A percentile compares a stretch with the other conserved stretches of the same genome.
These are phyloP conservation scores for Claviceps digitariae DNA, from an alignment of 2,329 filamentous ascomycete species.

Conservation along the genomic window DNA sequence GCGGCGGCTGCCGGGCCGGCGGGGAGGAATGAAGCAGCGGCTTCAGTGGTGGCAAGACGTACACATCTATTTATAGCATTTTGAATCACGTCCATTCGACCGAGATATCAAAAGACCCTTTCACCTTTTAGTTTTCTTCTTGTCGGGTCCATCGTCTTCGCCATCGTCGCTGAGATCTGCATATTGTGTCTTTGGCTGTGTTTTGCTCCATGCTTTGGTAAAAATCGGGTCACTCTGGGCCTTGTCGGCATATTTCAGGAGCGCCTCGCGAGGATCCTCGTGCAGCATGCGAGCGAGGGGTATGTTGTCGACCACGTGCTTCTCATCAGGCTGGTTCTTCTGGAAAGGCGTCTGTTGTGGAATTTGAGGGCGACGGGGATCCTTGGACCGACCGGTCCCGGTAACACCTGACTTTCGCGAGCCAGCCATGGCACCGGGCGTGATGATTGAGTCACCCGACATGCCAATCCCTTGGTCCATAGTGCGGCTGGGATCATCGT, in stretches of 20 bases:
- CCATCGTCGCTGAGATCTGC: constrained; percentile 70
- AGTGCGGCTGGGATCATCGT: constrained; percentile 79
- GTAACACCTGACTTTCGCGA: constrained; percentile 55
- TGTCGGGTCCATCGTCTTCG: constrained; percentile 58
- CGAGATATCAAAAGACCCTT: too few species aligned
- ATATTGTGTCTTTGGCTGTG: constrained; percentile 86
- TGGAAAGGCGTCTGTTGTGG: constrained; percentile 80
- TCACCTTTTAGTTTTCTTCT: constrained; percentile 46
- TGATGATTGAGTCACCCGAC: constrained; percentile 69
- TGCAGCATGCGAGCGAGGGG: constrained; percentile 87
- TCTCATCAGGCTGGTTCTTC: constrained; percentile 78
- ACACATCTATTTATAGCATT: not conserved
- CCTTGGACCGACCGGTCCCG: constrained; percentile 59
- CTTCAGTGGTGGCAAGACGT: not conserved
- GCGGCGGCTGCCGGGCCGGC: too few species aligned
- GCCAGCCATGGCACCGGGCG: constrained; percentile 44
- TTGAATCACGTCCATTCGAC: not conserved
- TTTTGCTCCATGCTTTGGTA: constrained; percentile 83
- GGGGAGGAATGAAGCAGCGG: not conserved
- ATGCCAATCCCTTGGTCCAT: constrained; percentile 72
- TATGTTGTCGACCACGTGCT: constrained; percentile 77
- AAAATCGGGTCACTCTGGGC: constrained; percentile 89
- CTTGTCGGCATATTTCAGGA: constrained; percentile 89
- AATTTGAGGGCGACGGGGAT: constrained; percentile 74
- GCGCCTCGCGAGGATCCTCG: constrained; percentile 85